Evolutionary conservation across 371 early-diverging fungal genomes (phyloP), one percentile per base, ranked within the genome.

Genomic region (Funneliformis caledonium): DNA sequence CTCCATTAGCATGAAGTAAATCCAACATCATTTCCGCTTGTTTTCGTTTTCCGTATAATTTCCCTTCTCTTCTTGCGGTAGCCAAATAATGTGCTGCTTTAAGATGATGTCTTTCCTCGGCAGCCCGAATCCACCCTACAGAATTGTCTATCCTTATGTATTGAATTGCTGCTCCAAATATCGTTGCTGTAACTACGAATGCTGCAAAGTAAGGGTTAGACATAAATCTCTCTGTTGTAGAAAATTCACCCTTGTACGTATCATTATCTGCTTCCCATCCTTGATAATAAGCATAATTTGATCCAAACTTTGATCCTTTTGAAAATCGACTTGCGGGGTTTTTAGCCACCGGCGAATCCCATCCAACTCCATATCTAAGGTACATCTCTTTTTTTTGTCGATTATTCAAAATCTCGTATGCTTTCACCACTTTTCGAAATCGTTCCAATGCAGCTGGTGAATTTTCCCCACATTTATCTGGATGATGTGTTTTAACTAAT

Each of bases 341-440:
- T 69, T 16, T 12, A 31, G 42, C 69, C 42, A 33, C 19, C 1
- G 42, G 70, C 9, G 11, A 33, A 10, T 50, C 64, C 76, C 76
- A 76, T 0, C 76, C 76, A 9, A 76, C 26, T 37, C 76, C 76
- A 64, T 19, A 42, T 19, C 62, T 48, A 43, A 76, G 60, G 22
- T 76, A 76, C 31, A 76, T 33, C 43, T 62, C 76, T 76, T 42
- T 76, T 26, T 64, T 61, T 6, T 43, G n/a, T 37, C 9, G 37
- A 62, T 76, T 62, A 45, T 33, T 45, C 9, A 76, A 52, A 33
- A 76, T 62, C 26, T 76, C 76, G 43, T 76, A 76, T 76, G 76
- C 76, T 26, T 47, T 56, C 26, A 62, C 76, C 9, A 76, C 22
- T 62, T 76, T 76, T 43, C 62, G 76, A 76, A 76, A 76, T 62